Evolutionary conservation across 1,139 yeast species (phyloP).

Genomic region (Taphrina populina): DNA sequence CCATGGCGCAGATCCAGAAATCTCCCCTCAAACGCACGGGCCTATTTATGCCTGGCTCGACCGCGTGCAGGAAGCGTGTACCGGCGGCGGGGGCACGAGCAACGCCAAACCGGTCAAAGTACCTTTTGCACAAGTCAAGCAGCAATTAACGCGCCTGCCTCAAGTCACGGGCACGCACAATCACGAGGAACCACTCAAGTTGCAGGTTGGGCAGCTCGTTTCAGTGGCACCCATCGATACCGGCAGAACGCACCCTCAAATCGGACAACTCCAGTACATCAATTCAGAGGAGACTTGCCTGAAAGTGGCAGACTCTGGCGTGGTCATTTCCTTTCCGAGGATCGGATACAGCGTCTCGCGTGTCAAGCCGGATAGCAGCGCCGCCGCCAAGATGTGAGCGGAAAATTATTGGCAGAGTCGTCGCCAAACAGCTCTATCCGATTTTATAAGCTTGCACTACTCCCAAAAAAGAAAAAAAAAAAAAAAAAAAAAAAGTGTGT

Average conservation of each 20-base stretch:
- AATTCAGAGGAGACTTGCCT: constrained; percentile 13
- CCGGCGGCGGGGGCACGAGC: too few relatives aligned
- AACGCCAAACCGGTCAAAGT: constrained; percentile 1
- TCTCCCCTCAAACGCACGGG: constrained; percentile 8
- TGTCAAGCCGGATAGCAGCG: too few relatives aligned
- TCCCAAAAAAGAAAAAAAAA: too few relatives aligned
- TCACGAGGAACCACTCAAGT: constrained; percentile 12
- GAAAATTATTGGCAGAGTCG: too few relatives aligned
- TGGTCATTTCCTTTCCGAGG: constrained; percentile 18
- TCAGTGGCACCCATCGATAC: constrained; percentile 29
- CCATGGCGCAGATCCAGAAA: constrained; percentile 10
- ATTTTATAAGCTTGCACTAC: too few relatives aligned
- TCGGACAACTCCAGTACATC: constrained; percentile 11
- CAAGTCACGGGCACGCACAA: constrained; percentile 2
- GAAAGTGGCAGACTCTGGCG: background rate
- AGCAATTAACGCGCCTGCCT: background rate
- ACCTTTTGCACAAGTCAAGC: constrained; percentile 8
- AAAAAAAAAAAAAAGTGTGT: too few relatives aligned
- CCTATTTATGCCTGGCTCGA: constrained; percentile 18
- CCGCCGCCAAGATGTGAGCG: too few relatives aligned
- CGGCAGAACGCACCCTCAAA: constrained; percentile 26
- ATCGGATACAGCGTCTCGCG: constrained; percentile 11
- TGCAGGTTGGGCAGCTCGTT: constrained; percentile 4
- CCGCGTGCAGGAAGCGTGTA: background rate
- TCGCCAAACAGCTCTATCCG: too few relatives aligned